Evolutionary conservation across 441 rosid genomes (phyloP).

Genomic region (Erysimum cheiri): DNA sequence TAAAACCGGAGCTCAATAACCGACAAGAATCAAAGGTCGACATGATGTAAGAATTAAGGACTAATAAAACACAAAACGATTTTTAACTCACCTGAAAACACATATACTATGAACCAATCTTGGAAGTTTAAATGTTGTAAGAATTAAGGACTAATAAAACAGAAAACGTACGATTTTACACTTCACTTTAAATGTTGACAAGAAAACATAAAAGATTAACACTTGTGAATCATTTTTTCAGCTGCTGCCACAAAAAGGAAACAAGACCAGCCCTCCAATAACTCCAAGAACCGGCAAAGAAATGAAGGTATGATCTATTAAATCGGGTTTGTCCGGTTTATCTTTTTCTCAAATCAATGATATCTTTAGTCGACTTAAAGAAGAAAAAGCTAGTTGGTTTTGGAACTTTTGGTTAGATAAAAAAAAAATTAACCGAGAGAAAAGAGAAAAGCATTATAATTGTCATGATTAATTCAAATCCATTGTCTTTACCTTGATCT

Average conservation of each 20-base stretch:
- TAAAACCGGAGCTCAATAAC: slow-evolving; percentile 19
- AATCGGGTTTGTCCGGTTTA: slow-evolving; percentile 24
- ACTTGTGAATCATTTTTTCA: too few relatives aligned
- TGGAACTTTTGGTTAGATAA: slow-evolving; percentile 12
- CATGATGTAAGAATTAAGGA: too few relatives aligned
- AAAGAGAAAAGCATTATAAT: slow-evolving; percentile 33
- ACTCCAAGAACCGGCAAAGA: slow-evolving; percentile 86
- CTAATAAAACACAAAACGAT: too few relatives aligned
- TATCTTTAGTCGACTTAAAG: slow-evolving; percentile 31
- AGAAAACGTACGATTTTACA: too few relatives aligned
- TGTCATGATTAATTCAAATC: slow-evolving; percentile 31
- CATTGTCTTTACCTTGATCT: not conserved
- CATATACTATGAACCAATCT: too few relatives aligned
- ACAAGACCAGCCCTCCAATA: slow-evolving; percentile 57
- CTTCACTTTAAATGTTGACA: too few relatives aligned
- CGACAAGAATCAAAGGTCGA: slow-evolving; percentile 10
- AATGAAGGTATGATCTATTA: slow-evolving; percentile 61
- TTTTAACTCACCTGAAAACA: too few relatives aligned
- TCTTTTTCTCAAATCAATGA: slow-evolving; percentile 33
- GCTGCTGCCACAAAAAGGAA: slow-evolving; percentile 52
- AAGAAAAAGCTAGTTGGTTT: slow-evolving; percentile 36
- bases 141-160: too few relatives aligned
- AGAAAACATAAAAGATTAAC: too few relatives aligned
- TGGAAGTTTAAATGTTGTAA: too few relatives aligned
- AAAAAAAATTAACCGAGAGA: slow-evolving; percentile 14